Evolutionary conservation across 805 yeast genomes (phyloP).

Genomic region (Myxozyma udenii): DNA sequence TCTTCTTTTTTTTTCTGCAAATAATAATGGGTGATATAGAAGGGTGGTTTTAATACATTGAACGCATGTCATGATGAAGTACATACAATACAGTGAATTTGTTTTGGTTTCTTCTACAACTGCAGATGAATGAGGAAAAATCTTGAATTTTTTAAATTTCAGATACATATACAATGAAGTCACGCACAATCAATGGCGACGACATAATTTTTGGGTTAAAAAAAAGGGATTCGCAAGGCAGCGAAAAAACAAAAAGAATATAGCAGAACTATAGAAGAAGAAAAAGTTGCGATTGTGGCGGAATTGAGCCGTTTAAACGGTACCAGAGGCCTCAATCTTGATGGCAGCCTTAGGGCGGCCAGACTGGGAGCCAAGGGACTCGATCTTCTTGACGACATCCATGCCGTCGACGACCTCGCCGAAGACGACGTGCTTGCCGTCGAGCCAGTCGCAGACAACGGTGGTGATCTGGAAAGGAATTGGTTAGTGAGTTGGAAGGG

Average conservation of each 20-base stretch:
- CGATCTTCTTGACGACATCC: slow-evolving; percentile 83
- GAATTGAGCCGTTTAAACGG: slow-evolving; percentile 12
- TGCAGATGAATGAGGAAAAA: neutral
- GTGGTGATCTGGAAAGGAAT: slow-evolving; percentile 59
- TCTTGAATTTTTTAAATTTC: no score
- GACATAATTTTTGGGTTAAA: neutral
- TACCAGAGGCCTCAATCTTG: slow-evolving; percentile 48
- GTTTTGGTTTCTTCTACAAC: neutral
- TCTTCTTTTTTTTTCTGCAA: neutral
- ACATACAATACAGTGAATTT: neutral
- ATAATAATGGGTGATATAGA: no score
- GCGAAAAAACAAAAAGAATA: neutral
- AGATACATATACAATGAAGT: no score
- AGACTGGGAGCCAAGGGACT: slow-evolving; percentile 63
- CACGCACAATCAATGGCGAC: no score
- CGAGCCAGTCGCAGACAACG: slow-evolving; percentile 85
- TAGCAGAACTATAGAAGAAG: neutral
- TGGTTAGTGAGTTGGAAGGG: no score
- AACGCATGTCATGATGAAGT: neutral
- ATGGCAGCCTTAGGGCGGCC: slow-evolving; percentile 67
- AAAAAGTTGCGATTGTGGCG: no score
- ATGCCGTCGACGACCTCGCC: slow-evolving; percentile 83
- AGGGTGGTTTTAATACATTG: neutral
- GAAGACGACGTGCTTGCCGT: slow-evolving; percentile 92
- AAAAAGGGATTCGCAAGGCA: neutral